Conservation (phyloP, 2,329 filamentous ascomycete species). For the Talaromyces atroroseus region DNA sequence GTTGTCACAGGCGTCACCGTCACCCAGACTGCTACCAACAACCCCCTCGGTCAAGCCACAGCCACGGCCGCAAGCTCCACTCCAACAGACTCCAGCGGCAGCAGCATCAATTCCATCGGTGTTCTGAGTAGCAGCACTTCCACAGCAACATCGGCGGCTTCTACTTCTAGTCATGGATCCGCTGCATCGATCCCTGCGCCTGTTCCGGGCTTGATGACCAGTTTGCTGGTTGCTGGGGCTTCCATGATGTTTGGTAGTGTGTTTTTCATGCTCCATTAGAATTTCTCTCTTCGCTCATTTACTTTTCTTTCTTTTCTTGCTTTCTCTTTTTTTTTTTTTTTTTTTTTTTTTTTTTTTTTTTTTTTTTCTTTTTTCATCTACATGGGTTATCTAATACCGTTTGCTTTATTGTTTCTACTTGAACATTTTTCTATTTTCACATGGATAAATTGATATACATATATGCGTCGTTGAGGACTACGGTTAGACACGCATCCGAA, state of each 20-base stretch:
- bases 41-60: not conserved
- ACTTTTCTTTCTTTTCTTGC: not conserved
- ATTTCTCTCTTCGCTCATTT: not conserved
- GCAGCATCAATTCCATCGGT: not conserved
- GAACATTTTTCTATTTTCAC: not conserved
- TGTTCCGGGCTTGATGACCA: slow-evolving; percentile 6
- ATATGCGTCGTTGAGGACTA: not conserved
- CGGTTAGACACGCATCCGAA: not conserved
- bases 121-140: not conserved
- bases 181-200: not conserved
- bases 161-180: not conserved
- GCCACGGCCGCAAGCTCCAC: not conserved
- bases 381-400: not conserved
- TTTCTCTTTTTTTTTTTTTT: not conserved
- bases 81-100: not conserved
- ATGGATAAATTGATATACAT: not conserved
- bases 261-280: slow-evolving; percentile 8
- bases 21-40: slow-evolving; percentile 23
- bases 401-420: not conserved
- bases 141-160: not conserved
- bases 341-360: not conserved
- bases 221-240: not conserved
- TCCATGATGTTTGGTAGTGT: slow-evolving; percentile 8
- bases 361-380: not conserved
- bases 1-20: slow-evolving; percentile 18